Evolutionary conservation across 2,329 filamentous ascomycete genomes (phyloP), one percentile per base, ranked within the genome.

Genomic region (Coleophoma eucalyptorum): DNA sequence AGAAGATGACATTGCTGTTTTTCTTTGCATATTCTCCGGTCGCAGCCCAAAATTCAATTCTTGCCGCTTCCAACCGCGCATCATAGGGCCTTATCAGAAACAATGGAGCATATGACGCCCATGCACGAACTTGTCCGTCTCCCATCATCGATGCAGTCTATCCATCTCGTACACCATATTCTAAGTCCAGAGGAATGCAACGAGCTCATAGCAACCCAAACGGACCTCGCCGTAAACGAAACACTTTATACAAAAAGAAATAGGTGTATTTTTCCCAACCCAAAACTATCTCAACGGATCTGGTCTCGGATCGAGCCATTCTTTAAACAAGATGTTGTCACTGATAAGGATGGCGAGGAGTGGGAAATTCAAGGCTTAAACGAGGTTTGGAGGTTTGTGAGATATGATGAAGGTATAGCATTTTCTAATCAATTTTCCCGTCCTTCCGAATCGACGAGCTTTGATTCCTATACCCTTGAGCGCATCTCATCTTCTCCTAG

Each of bases 281-380:
- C 16, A 5, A 31, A 21, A 3, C 35, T 56, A 6, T 42, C 51
- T 3, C 4, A n/a, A 4, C 19, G 26, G 11, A 33, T 54, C 11
- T 53, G 54, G 51, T 41, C 32, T 5, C 31, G 51, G 8, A 43
- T 56, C 5, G 2, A 31, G 32, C 13, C n/a, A 6, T 51, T 55
- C 38, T 55, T 45, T 42, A 8, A 40, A 5, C 41, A 38, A 2
- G 18, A 53, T n/a, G 44, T n/a, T 5, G 40, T 54, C 12, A n/a
- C n/a, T 4, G 55, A 58, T 49, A 50, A 58, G 15, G 53, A 56
- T 40, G 50, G 51, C 12, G 42, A 43, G 11, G 7, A 7, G 6
- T 58, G 55, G 55, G 37, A 12, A 12, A 46, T 53, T 4, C 20
- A 37, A 19, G 54, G 51, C 19, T 47, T 58, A 38, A 58, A 58